Evolutionary conservation across 1,139 yeast species (phyloP), one percentile per base, ranked within the genome.

Genomic region (Hansenula sp.): DNA sequence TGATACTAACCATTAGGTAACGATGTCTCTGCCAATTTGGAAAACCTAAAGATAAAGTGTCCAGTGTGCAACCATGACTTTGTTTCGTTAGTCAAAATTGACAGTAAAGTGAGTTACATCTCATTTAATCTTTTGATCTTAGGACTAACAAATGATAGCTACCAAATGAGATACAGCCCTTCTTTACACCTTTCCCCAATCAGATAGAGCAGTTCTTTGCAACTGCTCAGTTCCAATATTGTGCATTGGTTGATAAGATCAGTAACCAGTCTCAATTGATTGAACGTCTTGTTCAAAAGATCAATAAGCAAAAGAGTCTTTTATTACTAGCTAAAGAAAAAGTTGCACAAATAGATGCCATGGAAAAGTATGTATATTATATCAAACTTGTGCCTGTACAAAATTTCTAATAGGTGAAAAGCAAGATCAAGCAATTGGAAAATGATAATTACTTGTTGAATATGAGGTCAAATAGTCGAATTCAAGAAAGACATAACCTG

Each of bases 181-280:
- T 46, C 39, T 46, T 52, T 33, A 47, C 42, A 0, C 56, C 56
- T 2, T 44, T 50, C 34, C 55, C 54, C 0, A 33, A 32, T 9
- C 55, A 51, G 24, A 43, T 50, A 1, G 55, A 52, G 21, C 54
- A 50, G 36, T 36, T 52, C 29, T 48, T 48, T 38, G 53, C 53
- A 0, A 37, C 47, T 3, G 46, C 53, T 2, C 51, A 48, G 38
- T 52, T 52, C 39, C 56, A 52, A 29, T 49, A 45, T 29, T 43
- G 47, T 28, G 47, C 48, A 2, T 38, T 51, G 47, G 39, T 40
- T 11, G 54, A 48, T 13, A 44, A 42, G 29, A 40, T 50, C 14
- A 42, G 40, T 11, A 40, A 44, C 27, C 56, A 51, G 29, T 26
- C 38, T 5, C 31, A 37, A 8, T 20, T 41, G 12, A 46, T 52